phyloP scores from a whole-genome alignment of 2,329 filamentous ascomycete genomes.

The Fusarium albosuccineum region DNA sequence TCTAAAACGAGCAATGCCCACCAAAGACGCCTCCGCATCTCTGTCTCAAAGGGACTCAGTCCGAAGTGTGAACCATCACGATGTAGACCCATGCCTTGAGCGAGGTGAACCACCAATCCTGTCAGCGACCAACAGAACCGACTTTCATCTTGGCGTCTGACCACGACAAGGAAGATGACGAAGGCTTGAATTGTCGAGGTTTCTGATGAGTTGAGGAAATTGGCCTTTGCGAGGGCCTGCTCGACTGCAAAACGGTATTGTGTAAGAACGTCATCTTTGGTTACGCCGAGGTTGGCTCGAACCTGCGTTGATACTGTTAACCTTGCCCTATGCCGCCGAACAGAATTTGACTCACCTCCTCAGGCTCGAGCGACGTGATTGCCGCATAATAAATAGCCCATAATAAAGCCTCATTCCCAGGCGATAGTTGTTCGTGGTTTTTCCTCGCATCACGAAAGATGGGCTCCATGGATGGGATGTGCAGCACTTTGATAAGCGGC shows the following conservation, averaged over 20 bases:
- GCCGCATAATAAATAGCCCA: constrained; percentile 73
- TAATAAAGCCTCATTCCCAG: constrained; percentile 71
- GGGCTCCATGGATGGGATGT: constrained; percentile 75
- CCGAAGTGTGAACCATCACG: constrained; percentile 65
- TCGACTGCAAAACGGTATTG: constrained; percentile 68
- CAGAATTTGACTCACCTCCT: constrained; percentile 60
- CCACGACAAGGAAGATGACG: constrained; percentile 65
- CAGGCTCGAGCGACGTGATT: constrained; percentile 70
- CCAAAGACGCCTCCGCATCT: constrained; percentile 72
- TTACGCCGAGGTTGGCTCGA: constrained; percentile 57
- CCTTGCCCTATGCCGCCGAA: neutral
- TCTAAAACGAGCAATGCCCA: constrained; percentile 72
- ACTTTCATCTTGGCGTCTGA: constrained; percentile 61
- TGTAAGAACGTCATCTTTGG: constrained; percentile 59
- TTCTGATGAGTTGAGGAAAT: constrained; percentile 69
- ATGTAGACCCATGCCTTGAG: constrained; percentile 71
- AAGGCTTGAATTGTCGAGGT: constrained; percentile 70
- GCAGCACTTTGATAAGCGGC: constrained; percentile 77
- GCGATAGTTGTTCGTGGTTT: constrained; percentile 69
- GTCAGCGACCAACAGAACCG: constrained; percentile 72
- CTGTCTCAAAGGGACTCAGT: constrained; percentile 69
- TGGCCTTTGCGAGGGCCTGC: constrained; percentile 68
- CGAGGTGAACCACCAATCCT: constrained; percentile 69
- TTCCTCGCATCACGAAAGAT: constrained; percentile 72
- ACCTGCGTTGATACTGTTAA: constrained; percentile 29